Evolutionary conservation across 2,329 filamentous ascomycete species (phyloP), one percentile per base, ranked within the genome.

Genomic region (Exophiala sp.): DNA sequence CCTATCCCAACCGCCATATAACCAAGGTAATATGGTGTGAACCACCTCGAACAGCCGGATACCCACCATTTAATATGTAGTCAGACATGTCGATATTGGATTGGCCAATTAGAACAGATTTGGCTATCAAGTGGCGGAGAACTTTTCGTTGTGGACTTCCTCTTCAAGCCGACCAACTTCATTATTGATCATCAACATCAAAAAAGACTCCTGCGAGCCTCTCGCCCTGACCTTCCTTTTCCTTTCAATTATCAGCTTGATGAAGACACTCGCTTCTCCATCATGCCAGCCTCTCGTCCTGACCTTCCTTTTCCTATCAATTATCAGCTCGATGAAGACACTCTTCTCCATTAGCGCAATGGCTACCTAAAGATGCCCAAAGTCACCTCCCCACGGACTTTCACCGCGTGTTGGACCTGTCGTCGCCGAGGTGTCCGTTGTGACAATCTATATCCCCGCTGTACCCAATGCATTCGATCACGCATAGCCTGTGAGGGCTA

Each of bases 391-490:
- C 45, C 38, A 40, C 34, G 52, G 47, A 55, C 52, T 11, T 55
- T 55, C 18, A 50, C 52, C 14, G 52, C 52, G 11, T 55, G 52
- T 29, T 55, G 52, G 52, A 55, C 52, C 18, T 55, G 52, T 39
- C 52, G 52, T 36, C 46, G 52, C 21, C 42, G 52, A 40, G 40
- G 40, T 36, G n/a, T 55, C n/a, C 46, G 52, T 21, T 55, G 52
- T n/a, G 52, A 55, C 41, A 46, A 38, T 39, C 24, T 18, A 10
- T 20, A 40, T 33, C 52, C 52, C 9, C 14, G 12, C 11, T 55
- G 52, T 24, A 43, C 47, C 16, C 46, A 50, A 41, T 55, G 52
- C 42, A 11, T 35, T 6, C 52, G 47, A 14, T 50, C 41, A 16
- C 40, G 52, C 29, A 11, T 50, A n/a, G 20, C 21, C 47, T 55